Evolutionary conservation across 75 land plant species (phyloP).

Genomic region (Picea sitchensis): DNA sequence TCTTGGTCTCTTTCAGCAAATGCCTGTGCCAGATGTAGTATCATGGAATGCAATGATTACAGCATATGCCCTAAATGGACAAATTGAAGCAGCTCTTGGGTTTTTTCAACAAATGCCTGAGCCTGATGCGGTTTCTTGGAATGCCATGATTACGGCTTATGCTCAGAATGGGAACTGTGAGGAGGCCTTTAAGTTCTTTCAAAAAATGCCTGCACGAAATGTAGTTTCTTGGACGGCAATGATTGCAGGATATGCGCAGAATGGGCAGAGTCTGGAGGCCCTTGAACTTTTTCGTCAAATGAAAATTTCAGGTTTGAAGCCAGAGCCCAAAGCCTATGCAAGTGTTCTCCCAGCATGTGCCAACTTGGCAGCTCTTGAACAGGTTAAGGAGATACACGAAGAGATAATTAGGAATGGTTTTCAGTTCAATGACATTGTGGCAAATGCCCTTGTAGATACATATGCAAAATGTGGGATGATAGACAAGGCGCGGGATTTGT

Average conservation of each 20-base stretch:
- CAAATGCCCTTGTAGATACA: slow-evolving; percentile 11
- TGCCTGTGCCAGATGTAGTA: slow-evolving; percentile 15
- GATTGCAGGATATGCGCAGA: slow-evolving; percentile 13
- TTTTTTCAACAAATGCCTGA: slow-evolving; percentile 24
- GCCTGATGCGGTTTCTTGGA: slow-evolving; percentile 24
- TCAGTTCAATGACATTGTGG: background rate
- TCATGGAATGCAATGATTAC: slow-evolving; percentile 27
- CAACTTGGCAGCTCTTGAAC: slow-evolving; percentile 5
- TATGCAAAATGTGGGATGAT: slow-evolving; percentile 14
- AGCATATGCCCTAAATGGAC: slow-evolving; percentile 12
- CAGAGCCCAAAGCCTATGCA: slow-evolving; percentile 9
- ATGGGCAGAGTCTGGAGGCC: background rate
- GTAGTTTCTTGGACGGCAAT: slow-evolving; percentile 22
- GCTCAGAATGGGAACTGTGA: slow-evolving; percentile 1
- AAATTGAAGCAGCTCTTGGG: background rate
- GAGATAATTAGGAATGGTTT: background rate
- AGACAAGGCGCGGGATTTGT: slow-evolving; percentile 3
- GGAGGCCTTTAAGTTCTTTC: slow-evolving; percentile 20
- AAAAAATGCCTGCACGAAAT: slow-evolving; percentile 24
- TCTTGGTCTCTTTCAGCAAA: background rate
- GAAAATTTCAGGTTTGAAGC: background rate
- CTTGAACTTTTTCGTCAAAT: background rate
- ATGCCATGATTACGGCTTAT: slow-evolving; percentile 19
- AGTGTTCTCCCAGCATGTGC: slow-evolving; percentile 11
- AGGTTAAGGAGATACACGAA: slow-evolving; percentile 11